Conservation (phyloP, 164 flowering plant genomes). For the Kingdonia uniflora region DNA sequence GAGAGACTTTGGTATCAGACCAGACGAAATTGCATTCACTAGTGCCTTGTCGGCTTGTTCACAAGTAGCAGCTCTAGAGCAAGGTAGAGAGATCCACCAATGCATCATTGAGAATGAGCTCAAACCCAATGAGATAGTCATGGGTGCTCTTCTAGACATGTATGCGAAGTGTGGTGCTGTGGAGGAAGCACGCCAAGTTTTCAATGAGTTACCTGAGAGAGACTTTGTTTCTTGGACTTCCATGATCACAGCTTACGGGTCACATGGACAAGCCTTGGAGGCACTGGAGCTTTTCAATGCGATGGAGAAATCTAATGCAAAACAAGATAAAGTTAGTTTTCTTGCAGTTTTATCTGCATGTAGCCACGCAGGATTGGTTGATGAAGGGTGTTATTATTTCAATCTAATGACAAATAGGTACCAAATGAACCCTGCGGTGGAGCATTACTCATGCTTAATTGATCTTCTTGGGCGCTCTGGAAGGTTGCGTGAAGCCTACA, state of each 20-base stretch:
- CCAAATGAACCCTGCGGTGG: constrained; percentile 37
- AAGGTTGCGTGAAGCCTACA: constrained; percentile 55
- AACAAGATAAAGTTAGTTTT: constrained; percentile 53
- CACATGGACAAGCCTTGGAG: constrained; percentile 48
- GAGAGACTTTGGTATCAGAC: constrained; percentile 27
- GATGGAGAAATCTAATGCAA: constrained; percentile 31
- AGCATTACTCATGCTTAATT: constrained; percentile 53
- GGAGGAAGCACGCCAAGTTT: constrained; percentile 41
- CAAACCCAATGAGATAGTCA: constrained; percentile 39
- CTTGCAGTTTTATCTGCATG: constrained; percentile 63
- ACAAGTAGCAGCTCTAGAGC: constrained; percentile 48
- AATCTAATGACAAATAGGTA: constrained; percentile 33
- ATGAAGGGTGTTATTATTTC: constrained; percentile 47
- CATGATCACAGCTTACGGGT: constrained; percentile 75
- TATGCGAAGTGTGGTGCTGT: constrained; percentile 77
- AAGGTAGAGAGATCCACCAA: constrained; percentile 55
- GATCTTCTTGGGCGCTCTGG: constrained; percentile 74
- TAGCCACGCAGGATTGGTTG: constrained; percentile 63
- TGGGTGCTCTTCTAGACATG: constrained; percentile 73
- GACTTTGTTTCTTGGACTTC: constrained; percentile 72
- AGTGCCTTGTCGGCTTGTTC: constrained; percentile 60
- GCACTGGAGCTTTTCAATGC: constrained; percentile 45
- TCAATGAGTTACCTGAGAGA: constrained; percentile 32
- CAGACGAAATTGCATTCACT: constrained; percentile 54
- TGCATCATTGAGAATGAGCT: constrained; percentile 25